Base-by-base conservation (phyloP, 2,329 filamentous ascomycete genomes). In the Diaporthe citrichinensis region DNA sequence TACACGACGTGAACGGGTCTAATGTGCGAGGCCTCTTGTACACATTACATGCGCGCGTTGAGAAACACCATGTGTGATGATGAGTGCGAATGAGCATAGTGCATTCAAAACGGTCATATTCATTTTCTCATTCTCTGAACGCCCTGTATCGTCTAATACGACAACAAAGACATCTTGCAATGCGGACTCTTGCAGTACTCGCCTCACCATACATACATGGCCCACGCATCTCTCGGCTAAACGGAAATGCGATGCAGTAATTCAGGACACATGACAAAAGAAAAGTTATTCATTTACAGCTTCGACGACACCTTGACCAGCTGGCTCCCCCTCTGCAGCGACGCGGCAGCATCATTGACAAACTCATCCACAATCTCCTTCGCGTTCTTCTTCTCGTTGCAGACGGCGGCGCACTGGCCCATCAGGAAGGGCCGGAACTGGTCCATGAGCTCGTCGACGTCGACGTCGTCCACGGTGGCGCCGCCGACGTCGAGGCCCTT, bases 321-420 rank as follows among this genome's bases (percentile, higher is more conserved):
- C 82, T 91, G 90, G 84, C 91, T 91, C 78, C 94, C 94, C 81
- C 89, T 90, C 83, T 92, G 88, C 80, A 98, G 84, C 84, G 90
- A 91, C 77, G 88, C 88, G 75, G 94, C 92, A 55, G 96, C 97
- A 82, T 97, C 96, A 71, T 87, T 86, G 78, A 99, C 94, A 80
- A 99, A 94, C 88, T 99, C 97, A 82, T 99, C 97, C 53, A 99
- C 93, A 77, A 99, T 96, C 25, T 85, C 94, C 90, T 96, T 97
- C 77, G 97, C 97, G 53, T 90, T 88, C 92, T 97, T 97, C 89
- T 93, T 94, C 87, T 98, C 95, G 82, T 96, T 97, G 74, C 97
- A 94, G 44, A 98, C 95, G 39, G 97, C 96, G 51, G 97, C 94
- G 77, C 94, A 96, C 90, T 98, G 97, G 84, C 97, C 97, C 97